Evolutionary conservation across 2,329 filamentous ascomycete species (phyloP), one percentile per base, ranked within the genome.

Genomic region (Alternaria gaisen): DNA sequence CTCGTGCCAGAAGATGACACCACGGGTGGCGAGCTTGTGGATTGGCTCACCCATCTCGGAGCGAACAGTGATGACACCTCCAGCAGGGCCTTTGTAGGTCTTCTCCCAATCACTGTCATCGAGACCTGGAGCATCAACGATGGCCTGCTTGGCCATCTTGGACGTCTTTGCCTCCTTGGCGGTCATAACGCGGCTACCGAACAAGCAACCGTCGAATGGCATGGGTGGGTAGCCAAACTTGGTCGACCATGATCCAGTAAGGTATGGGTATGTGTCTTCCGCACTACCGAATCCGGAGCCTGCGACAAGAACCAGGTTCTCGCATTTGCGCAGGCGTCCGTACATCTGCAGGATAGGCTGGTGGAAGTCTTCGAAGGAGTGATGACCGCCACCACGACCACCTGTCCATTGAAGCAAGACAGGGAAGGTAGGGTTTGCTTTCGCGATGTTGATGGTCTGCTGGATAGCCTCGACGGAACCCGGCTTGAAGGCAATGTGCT

Each of bases 21-120:
- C 95, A 60, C 96, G 91, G 50, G 95, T 99, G 16, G 95, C 96
- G 61, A 99, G 88, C 84, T 99, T 99, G 85, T 99, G 95, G 64
- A 99, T 99, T 6, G 95, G 96, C 84, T 99, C 95, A 46, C 95
- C 96, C 96, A 99, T 99, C 82, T 99, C 95, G 1, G 95, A 99
- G 66, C 93, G 89, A 50, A 99, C 95, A 28, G 95, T 99, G 72
- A 99, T 94, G 65, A 99, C 89, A 77, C 95, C 95, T 72, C 95
- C 95, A 58, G 94, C 91, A 26, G 93, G 86, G 18, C 92, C 92
- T 83, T 78, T 80, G 74, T 83, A 83, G 1, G 81, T 82, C 66
- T 79, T 79, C 67, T 82, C 80, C 82, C 82, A 83, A 1, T 82
- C 79, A 20, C 68, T 66, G 53, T 83, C 80, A 10, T 79, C 75